These are phyloP conservation scores for Apiospora hydei DNA, from an alignment of 2,329 filamentous ascomycete genomes.

Conservation along the genomic window DNA sequence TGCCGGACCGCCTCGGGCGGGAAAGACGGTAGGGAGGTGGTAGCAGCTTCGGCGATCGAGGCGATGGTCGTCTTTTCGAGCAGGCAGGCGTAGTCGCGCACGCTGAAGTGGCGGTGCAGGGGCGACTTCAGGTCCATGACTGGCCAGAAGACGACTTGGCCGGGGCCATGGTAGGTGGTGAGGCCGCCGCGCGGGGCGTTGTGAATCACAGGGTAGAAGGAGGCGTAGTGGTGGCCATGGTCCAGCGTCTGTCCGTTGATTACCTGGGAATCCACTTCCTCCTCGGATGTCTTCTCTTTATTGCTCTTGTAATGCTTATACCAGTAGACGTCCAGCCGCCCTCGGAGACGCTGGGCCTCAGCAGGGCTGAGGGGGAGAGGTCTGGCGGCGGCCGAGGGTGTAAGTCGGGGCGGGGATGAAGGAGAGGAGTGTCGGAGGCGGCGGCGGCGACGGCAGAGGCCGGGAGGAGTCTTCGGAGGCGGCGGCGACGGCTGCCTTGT, in stretches of 20 bases:
- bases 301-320: background rate
- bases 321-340: conserved; percentile 22
- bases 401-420: conserved; percentile 86
- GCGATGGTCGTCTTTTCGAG: conserved; percentile 80
- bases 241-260: background rate
- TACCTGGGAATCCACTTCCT: background rate
- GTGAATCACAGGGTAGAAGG: conserved; percentile 65
- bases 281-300: fast-evolving
- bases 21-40: conserved; percentile 21
- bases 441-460: conserved; percentile 49
- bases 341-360: conserved; percentile 54
- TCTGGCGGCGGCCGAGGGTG: conserved; percentile 87
- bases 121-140: conserved; percentile 78
- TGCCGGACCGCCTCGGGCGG: background rate
- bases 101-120: conserved; percentile 60
- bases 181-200: conserved; percentile 85
- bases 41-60: conserved; percentile 54
- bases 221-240: background rate
- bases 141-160: conserved; percentile 92
- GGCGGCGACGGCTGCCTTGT: conserved; percentile 53
- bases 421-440: conserved; percentile 77
- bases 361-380: conserved; percentile 50
- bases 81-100: conserved; percentile 78
- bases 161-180: conserved; percentile 94
- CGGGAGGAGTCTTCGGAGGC: conserved; percentile 35